A percentile compares a stretch with the other conserved stretches of the same genome.
Evolutionary conservation across 352 stramenopile genomes (phyloP).

Genomic region (Lagenidium giganteum): DNA sequence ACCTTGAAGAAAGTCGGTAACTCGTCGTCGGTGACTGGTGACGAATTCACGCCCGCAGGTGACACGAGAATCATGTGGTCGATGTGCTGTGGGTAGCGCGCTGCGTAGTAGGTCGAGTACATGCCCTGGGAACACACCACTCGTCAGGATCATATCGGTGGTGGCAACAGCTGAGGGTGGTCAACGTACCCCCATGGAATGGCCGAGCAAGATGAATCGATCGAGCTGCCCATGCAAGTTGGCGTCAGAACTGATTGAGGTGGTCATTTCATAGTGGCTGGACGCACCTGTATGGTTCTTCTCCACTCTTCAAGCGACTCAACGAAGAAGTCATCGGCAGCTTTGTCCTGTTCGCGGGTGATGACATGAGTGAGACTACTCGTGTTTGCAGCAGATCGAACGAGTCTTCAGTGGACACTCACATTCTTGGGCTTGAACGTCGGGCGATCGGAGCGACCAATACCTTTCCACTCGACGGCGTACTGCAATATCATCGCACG

Average conservation of each 20-base stretch:
- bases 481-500: slow-evolving; percentile 39
- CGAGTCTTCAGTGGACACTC: not conserved
- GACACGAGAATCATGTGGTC: slow-evolving; percentile 79
- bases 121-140: slow-evolving; percentile 35
- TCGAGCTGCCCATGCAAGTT: slow-evolving; percentile 34
- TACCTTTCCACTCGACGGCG: slow-evolving; percentile 78
- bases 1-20: slow-evolving; percentile 38
- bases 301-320: slow-evolving; percentile 76
- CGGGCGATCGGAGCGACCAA: slow-evolving; percentile 64
- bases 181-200: slow-evolving; percentile 73
- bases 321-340: slow-evolving; percentile 78
- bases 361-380: no score
- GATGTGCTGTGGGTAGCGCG: slow-evolving; percentile 63
- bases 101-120: slow-evolving; percentile 73
- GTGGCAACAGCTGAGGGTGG: not conserved
- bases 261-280: not conserved
- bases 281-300: slow-evolving; percentile 32
- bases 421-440: slow-evolving; percentile 52
- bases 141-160: not conserved
- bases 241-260: not conserved
- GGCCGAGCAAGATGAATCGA: slow-evolving; percentile 66
- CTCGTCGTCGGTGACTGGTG: slow-evolving; percentile 26
- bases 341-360: slow-evolving; percentile 55
- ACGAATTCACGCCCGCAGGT: slow-evolving; percentile 53
- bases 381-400: no score